Conservation (phyloP, 345 rosid species). For the Gossypium australe region DNA sequence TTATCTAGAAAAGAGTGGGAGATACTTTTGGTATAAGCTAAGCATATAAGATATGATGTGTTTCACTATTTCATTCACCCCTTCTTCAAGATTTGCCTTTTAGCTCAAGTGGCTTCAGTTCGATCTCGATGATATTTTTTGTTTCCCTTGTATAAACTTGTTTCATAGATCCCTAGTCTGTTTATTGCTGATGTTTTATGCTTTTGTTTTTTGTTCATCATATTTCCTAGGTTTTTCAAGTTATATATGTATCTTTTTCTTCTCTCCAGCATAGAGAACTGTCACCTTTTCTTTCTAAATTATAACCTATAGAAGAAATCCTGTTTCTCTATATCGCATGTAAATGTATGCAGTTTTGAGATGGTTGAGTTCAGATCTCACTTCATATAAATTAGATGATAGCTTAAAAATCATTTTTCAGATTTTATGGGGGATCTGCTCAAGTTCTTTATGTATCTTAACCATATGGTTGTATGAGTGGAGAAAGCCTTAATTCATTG, state of each 20-base stretch:
- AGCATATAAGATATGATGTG: slow-evolving; percentile 10
- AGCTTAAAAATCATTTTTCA: neutral
- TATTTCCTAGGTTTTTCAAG: neutral
- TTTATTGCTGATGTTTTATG: neutral
- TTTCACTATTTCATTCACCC: slow-evolving; percentile 1
- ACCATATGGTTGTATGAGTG: neutral
- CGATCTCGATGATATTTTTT: neutral
- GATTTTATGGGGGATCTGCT: neutral
- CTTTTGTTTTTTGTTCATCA: neutral
- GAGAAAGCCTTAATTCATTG: slow-evolving; percentile 8
- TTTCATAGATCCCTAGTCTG: neutral
- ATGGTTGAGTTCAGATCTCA: neutral
- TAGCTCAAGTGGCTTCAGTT: slow-evolving; percentile 8
- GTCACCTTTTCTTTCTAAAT: neutral
- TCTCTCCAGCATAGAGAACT: neutral
- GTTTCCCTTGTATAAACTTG: neutral
- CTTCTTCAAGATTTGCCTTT: neutral
- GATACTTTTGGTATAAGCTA: slow-evolving; percentile 33
- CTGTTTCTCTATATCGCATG: neutral
- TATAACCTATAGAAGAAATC: neutral
- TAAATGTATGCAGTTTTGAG: too few relatives aligned
- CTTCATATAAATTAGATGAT: neutral
- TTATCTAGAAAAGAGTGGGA: neutral
- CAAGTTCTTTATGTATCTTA: neutral
- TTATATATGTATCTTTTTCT: neutral